Evolutionary conservation across 192 early-diverging fungal genomes (phyloP).

Genomic region (Backusella sp.): DNA sequence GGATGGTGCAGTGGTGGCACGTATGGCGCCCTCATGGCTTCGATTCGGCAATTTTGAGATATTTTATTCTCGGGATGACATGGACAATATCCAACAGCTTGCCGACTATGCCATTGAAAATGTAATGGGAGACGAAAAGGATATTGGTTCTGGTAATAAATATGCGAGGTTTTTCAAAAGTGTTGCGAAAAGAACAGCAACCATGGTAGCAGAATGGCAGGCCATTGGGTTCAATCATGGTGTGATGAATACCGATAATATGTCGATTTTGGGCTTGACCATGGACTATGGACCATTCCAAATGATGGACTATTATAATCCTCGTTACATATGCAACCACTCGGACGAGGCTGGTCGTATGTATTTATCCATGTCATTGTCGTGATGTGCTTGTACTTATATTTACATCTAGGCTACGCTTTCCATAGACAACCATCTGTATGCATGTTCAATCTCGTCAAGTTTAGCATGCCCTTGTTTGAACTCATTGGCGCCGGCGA

Average conservation of each 20-base stretch:
- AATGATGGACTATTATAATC: slow-evolving; percentile 85
- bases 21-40: slow-evolving; percentile 78
- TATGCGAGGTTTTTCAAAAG: slow-evolving; percentile 60
- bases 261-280: slow-evolving; percentile 46
- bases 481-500: slow-evolving; percentile 63
- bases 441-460: slow-evolving; percentile 77
- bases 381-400: not conserved
- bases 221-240: slow-evolving; percentile 78
- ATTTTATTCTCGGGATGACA: slow-evolving; percentile 66
- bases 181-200: slow-evolving; percentile 62
- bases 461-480: slow-evolving; percentile 64
- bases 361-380: slow-evolving; percentile 1
- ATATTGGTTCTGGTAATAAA: slow-evolving; percentile 34
- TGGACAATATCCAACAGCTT: slow-evolving; percentile 47
- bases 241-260: slow-evolving; percentile 77
- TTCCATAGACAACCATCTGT: slow-evolving; percentile 80
- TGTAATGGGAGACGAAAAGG: slow-evolving; percentile 48
- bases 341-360: slow-evolving; percentile 77
- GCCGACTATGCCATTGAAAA: slow-evolving; percentile 72
- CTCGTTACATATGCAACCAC: slow-evolving; percentile 75
- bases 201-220: slow-evolving; percentile 81
- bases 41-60: slow-evolving; percentile 90
- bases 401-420: slow-evolving; percentile 22
- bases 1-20: slow-evolving; percentile 71
- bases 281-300: slow-evolving; percentile 88